Percentiles rank a stretch among this genome's conserved stretches.
These are phyloP conservation scores for Zygosaccharomyces sapae DNA, from an alignment of 1,139 yeast species.

Conservation along the genomic window DNA sequence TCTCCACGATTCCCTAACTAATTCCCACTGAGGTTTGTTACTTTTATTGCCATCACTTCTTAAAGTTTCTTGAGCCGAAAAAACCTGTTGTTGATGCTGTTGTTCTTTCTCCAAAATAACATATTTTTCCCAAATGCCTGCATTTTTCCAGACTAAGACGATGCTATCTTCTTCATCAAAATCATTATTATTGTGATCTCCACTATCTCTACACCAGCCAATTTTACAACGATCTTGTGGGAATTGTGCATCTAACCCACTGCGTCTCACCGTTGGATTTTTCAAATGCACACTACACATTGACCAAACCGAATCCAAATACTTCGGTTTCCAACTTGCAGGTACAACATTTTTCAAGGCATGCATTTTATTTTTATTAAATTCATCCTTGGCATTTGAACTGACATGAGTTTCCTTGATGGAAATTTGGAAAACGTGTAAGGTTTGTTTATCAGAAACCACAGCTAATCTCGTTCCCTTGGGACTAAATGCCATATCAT, in stretches of 20 bases:
- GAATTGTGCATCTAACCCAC: conserved; percentile 21
- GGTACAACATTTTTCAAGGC: conserved; percentile 59
- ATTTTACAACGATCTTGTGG: conserved; percentile 32
- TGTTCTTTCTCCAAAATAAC: conserved; percentile 52
- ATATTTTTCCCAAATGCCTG: conserved; percentile 83
- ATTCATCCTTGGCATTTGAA: conserved; percentile 6
- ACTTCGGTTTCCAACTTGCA: conserved; percentile 56
- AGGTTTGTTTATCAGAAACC: conserved; percentile 79
- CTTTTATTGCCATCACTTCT: conserved; percentile 19
- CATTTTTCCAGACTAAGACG: conserved; percentile 69
- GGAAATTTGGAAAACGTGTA: conserved; percentile 69
- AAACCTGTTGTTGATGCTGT: conserved; percentile 8
- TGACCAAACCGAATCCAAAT: conserved; percentile 89
- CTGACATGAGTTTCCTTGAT: conserved; percentile 8
- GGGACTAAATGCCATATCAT: conserved; percentile 80
- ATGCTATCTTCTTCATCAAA: conserved; percentile 49
- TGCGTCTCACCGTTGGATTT: conserved; percentile 26
- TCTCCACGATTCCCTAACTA: conserved; percentile 77
- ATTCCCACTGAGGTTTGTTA: conserved; percentile 45
- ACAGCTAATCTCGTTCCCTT: conserved; percentile 75
- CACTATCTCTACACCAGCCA: conserved; percentile 31
- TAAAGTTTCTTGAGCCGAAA: conserved; percentile 21
- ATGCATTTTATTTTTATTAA: conserved; percentile 54
- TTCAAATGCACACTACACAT: conserved; percentile 73
- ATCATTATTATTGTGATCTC: conserved; percentile 13